A percentile compares a stretch with the other conserved stretches of the same genome.
phyloP scores from a whole-genome alignment of 164 flowering plant species.

The Piper betle region DNA sequence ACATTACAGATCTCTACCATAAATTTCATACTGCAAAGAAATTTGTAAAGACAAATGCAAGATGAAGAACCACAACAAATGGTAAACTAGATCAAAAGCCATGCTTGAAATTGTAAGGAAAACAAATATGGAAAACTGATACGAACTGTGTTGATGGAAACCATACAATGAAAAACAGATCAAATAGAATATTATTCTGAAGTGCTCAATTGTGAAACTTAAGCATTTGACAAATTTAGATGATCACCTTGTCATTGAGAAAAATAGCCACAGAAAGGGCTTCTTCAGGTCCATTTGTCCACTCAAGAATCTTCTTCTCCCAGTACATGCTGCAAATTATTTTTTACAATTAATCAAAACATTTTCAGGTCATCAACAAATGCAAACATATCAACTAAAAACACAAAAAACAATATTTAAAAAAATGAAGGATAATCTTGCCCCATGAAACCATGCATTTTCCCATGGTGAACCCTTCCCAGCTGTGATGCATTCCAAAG shows the following conservation, averaged over 20 bases:
- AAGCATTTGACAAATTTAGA: background rate
- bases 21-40: conserved; percentile 69
- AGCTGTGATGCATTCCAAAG: conserved; percentile 97
- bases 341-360: background rate
- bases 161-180: background rate
- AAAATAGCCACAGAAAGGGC: conserved; percentile 68
- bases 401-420: background rate
- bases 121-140: background rate
- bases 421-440: conserved; percentile 17
- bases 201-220: background rate
- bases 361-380: background rate
- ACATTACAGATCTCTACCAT: conserved; percentile 90
- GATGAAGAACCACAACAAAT: background rate
- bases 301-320: conserved; percentile 98
- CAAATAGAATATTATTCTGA: background rate
- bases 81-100: background rate
- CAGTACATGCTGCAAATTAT: conserved; percentile 74
- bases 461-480: conserved; percentile 87
- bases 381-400: too few relatives aligned
- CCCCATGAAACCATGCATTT: conserved; percentile 99
- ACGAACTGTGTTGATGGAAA: background rate
- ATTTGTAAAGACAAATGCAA: background rate
- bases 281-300: conserved; percentile 91
- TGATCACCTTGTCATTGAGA: conserved; percentile 74
- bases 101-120: background rate